Conservation (phyloP, 768 basidiomycete species). For the Scleroderma bovista region DNA sequence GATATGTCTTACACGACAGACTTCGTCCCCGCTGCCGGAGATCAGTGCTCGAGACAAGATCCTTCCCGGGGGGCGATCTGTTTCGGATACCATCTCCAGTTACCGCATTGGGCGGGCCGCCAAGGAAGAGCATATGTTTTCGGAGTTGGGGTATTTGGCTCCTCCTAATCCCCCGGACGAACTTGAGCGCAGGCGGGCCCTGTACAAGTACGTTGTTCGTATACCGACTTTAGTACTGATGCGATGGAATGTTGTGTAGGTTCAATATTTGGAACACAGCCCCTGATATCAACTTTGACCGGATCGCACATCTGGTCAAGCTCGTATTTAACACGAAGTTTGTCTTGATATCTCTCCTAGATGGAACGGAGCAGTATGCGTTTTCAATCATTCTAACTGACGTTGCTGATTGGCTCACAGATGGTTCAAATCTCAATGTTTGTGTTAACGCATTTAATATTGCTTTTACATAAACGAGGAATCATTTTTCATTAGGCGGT, state of each 20-base stretch:
- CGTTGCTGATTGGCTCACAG: slow-evolving; percentile 30
- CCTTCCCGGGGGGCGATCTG: slow-evolving; percentile 27
- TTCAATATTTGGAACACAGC: slow-evolving; percentile 89
- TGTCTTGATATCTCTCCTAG: slow-evolving; percentile 78
- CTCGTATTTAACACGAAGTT: slow-evolving; percentile 89
- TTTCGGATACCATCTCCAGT: slow-evolving; percentile 28
- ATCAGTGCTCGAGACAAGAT: slow-evolving; percentile 29
- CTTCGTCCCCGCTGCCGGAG: slow-evolving; percentile 57
- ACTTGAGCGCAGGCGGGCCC: slow-evolving; percentile 69
- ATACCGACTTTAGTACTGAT: neutral
- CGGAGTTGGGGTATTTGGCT: slow-evolving; percentile 60
- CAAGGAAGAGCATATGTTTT: slow-evolving; percentile 66
- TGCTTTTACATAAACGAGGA: slow-evolving; percentile 1
- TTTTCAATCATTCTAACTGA: slow-evolving; percentile 3
- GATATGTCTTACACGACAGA: slow-evolving; percentile 53
- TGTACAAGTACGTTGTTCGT: slow-evolving; percentile 62
- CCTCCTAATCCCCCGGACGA: slow-evolving; percentile 87
- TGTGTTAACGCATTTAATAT: slow-evolving; percentile 17
- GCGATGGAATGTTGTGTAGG: slow-evolving; percentile 33
- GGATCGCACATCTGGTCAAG: slow-evolving; percentile 89
- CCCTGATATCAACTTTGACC: slow-evolving; percentile 85
- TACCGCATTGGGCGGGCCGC: slow-evolving; percentile 43
- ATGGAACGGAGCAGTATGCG: slow-evolving; percentile 75
- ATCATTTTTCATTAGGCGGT: slow-evolving; percentile 34
- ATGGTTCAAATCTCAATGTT: slow-evolving; percentile 90